These are phyloP conservation scores for Penicillium fuscoglaucum DNA, from an alignment of 2,329 filamentous ascomycete species.

Conservation along the genomic window DNA sequence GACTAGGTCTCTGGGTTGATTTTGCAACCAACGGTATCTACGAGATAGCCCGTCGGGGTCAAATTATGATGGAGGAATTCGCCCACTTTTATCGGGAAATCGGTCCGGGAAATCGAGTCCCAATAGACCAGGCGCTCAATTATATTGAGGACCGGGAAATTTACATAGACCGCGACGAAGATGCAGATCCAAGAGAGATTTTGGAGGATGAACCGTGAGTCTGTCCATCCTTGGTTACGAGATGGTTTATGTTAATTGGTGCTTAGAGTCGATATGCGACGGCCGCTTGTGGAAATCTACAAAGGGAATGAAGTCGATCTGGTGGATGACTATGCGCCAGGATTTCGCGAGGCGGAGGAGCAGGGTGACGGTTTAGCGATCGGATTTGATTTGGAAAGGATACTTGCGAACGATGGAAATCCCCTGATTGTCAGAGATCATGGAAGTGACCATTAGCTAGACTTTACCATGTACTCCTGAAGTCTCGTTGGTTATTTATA, in stretches of 20 bases:
- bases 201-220: constrained; percentile 4
- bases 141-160: neutral
- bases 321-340: constrained; percentile 5
- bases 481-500: no score
- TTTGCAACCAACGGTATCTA: constrained; percentile 6
- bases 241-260: constrained; percentile 1
- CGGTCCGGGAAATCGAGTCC: constrained; percentile 2
- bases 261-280: constrained; percentile 5
- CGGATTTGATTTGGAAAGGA: constrained; percentile 8
- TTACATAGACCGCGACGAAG: constrained; percentile 2
- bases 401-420: constrained; percentile 5
- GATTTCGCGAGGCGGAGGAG: constrained; percentile 11
- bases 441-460: constrained; percentile 8
- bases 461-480: neutral
- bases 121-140: constrained; percentile 3
- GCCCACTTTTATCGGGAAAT: constrained; percentile 6
- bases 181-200: constrained; percentile 5
- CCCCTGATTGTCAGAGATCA: constrained; percentile 4
- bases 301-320: constrained; percentile 2
- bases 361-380: constrained; percentile 5
- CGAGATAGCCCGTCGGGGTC: constrained; percentile 5
- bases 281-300: constrained; percentile 4
- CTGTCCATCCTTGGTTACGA: neutral
- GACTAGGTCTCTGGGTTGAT: constrained; percentile 10
- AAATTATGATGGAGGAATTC: constrained; percentile 11